Evolutionary conservation across 768 basidiomycete genomes (phyloP), one percentile per base, ranked within the genome.

Genomic region (Tulasnella calospora): DNA sequence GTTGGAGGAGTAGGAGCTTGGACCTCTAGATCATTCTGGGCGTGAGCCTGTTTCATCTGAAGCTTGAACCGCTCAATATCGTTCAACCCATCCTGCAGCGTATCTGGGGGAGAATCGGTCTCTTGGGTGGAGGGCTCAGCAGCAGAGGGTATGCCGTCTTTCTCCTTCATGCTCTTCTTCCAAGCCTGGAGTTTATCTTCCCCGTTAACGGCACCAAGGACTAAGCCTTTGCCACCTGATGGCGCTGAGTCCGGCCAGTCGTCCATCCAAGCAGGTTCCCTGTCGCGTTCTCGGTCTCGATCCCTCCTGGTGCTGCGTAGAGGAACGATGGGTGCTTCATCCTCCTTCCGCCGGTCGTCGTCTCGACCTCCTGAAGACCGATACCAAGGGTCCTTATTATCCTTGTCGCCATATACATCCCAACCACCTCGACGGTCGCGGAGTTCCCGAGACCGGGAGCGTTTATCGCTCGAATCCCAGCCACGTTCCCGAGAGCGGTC

Each of bases 191-290:
- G 93, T 46, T 92, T 90, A 83, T 95, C 94, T 82, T 92, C 92
- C 27, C 92, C 94, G 71, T 89, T 88, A 36, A 84, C 83, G 10
- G 89, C 89, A 23, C 92, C 92, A 76, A 93, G 86, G 13, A 78
- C 44, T 75, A 93, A 90, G 19, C 91, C 92, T 71, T 86, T 85
- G 41, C 77, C 77, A 71, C 36, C 36, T 33, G 69, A 85, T 85
- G 23, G 89, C 83, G 33, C 87, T 87, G 33, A 78, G 61, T 73
- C 85, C 87, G 17, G 93, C 82, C 94, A 94, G 27, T 92, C 90
- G 80, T 94, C 94, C 94, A 95, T 95, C 94, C 94, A 95, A 23
- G 94, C 94, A 33, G 94, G 94, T 82, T 95, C 94, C 82, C 92
- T 94, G 36, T 79, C 88, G 71, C 86, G 85, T n/a, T 86, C 81